Evolutionary conservation across 441 rosid species (phyloP), one percentile per base, ranked within the genome.

Genomic region (Croton setiger): DNA sequence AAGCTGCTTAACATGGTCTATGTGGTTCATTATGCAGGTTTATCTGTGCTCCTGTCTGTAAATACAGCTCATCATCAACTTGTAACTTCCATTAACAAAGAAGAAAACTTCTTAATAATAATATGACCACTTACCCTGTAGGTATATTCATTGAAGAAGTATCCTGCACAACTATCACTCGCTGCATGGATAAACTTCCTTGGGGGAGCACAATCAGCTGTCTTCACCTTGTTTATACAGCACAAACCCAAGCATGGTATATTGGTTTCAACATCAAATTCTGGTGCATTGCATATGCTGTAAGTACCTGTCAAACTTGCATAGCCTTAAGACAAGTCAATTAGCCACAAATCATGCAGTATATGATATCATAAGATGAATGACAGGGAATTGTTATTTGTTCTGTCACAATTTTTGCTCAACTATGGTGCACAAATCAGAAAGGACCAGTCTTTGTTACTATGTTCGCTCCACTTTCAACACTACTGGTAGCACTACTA

Each of bases 401-500:
- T 53, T 81, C 79, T 17, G 5, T 85, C 9, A 37, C 72, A 21
- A 21, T 70, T 63, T 76, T 69, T 41, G 15, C 80, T 36, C 83
- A 71, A 73, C 79, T 84, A 44, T 82, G 88, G 88, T 82, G 89
- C 82, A 79, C 79, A 17, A 74, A 74, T 70, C 57, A 66, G 15
- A 81, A 75, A 68, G 89, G 87, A 17, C 88, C 86, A 3, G 89
- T 82, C 11, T 84, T 87, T 63, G 85, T 78, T 43, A 76, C 86
- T 21, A 80, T 81, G 78, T 85, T 87, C 49, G 58, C 14, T 76
- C 84, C 92, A 12, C 83, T 85, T 41, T 41, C 74, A 2, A 80
- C 89, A 0, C 57, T 85, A 4, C 23, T 74, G 66, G 86, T 80
- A 5, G 80, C 80, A 9, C 5, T 79, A 15, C 68, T 78, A n/a